Evolutionary conservation across 148 eudicot genomes (phyloP), one percentile per base, ranked within the genome.

Genomic region (Cornus kousa): DNA sequence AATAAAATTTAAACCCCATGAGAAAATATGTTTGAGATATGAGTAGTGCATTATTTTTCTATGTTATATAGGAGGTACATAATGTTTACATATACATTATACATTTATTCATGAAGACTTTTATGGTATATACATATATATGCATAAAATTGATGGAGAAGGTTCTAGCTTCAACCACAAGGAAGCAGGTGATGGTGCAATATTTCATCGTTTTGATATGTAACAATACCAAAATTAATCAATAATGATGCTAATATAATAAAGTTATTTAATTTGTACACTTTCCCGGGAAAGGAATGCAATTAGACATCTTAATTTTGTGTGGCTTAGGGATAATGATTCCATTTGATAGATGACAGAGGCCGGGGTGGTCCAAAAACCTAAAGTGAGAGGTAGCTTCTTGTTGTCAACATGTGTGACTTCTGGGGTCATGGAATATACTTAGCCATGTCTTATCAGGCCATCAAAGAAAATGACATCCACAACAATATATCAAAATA

Each of bases 241-340:
- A 68, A 35, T 65, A 67, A 79, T 81, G 80, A 77, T 77, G 76
- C 53, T 17, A 83, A 78, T 72, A 35, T 78, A 59, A 75, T 83
- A 85, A 92, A 92, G 91, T 80, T 77, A 82, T 73, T 90, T n/a
- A n/a, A n/a, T n/a, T 80, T 84, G 88, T 81, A 83, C 73, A 14
- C 71, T 83, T 83, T 76, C 86, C 89, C 28, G 59, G 72, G 68
- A 82, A 74, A 83, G 85, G 77, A 77, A 91, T 75, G 84, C 65
- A 74, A 87, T 89, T 85, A 87, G 79, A 80, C 82, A 76, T 28
- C 77, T 80, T 19, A n/a, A 76, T 79, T 74, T 74, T 81, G 75
- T 74, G 59, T 81, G 83, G 87, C 79, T 87, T 86, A 70, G 76
- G 82, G 87, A 88, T 91, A 86, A 86, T 87, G 89, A 89, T 91